phyloP scores from a whole-genome alignment of 2,329 filamentous ascomycete species.

The Curvularia lunata region DNA sequence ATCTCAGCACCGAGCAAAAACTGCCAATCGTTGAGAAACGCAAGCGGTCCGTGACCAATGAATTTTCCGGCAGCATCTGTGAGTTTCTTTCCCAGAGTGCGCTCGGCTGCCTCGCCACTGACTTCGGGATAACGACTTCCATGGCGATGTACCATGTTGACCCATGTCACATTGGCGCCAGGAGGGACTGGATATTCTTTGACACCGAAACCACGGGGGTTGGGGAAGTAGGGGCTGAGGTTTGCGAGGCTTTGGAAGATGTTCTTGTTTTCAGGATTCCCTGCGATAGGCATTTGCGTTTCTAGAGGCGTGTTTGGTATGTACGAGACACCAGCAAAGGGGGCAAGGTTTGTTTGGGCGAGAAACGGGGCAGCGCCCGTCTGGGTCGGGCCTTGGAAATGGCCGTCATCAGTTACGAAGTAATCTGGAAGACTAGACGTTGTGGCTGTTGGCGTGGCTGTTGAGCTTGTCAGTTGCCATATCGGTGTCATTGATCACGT shows the following conservation, averaged over 20 bases:
- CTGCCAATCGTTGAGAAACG: slow-evolving; percentile 72
- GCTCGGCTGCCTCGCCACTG: slow-evolving; percentile 60
- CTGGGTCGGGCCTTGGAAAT: slow-evolving; percentile 65
- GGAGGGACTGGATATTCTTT: slow-evolving; percentile 71
- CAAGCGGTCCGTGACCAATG: slow-evolving; percentile 64
- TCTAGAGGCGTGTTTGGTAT: slow-evolving; percentile 74
- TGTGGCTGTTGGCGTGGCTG: slow-evolving; percentile 31
- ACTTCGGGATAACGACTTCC: slow-evolving; percentile 74
- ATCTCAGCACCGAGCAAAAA: slow-evolving; percentile 75
- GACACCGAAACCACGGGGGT: slow-evolving; percentile 73
- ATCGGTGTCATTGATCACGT: not conserved
- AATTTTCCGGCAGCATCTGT: slow-evolving; percentile 61
- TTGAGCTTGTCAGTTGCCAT: slow-evolving; percentile 11
- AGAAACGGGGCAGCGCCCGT: slow-evolving; percentile 74
- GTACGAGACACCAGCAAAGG: slow-evolving; percentile 66
- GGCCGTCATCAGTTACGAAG: slow-evolving; percentile 41
- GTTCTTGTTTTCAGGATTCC: slow-evolving; percentile 63
- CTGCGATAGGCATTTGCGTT: slow-evolving; percentile 71
- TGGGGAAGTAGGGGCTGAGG: slow-evolving; percentile 72
- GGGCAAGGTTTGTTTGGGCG: slow-evolving; percentile 71
- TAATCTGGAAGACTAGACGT: slow-evolving; percentile 40
- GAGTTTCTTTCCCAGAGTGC: slow-evolving; percentile 63
- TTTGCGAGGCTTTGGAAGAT: slow-evolving; percentile 76
- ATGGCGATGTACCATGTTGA: slow-evolving; percentile 76
- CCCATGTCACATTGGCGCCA: slow-evolving; percentile 71